Percentiles rank a stretch among this genome's conserved stretches.
Conservation (phyloP, 345 rosid genomes). For the Draba incana region DNA sequence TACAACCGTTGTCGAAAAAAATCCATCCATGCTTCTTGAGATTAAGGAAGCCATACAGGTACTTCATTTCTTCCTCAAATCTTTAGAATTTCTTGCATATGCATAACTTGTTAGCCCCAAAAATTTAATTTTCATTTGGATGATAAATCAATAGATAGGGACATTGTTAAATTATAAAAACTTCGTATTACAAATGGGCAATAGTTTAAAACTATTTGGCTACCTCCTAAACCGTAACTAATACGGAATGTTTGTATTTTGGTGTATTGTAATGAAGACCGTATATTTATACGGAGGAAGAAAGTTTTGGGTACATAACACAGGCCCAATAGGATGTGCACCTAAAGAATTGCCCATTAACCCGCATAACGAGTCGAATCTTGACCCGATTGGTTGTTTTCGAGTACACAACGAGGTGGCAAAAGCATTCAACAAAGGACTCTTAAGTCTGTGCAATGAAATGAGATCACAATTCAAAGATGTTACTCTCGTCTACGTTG, state of each 20-base stretch:
- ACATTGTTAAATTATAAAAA: not conserved
- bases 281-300: slow-evolving; percentile 58
- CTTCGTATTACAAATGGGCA: not conserved
- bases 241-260: slow-evolving; percentile 1
- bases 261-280: slow-evolving; percentile 34
- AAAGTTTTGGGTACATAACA: slow-evolving; percentile 71
- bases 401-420: slow-evolving; percentile 58
- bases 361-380: slow-evolving; percentile 42
- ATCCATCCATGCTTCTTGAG: slow-evolving; percentile 56
- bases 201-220: not conserved
- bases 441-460: slow-evolving; percentile 47
- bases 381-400: slow-evolving; percentile 65
- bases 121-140: not conserved
- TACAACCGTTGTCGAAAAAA: slow-evolving; percentile 46
- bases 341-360: slow-evolving; percentile 53
- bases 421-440: slow-evolving; percentile 50
- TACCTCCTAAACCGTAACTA: not conserved
- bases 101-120: not conserved
- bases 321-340: slow-evolving; percentile 74
- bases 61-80: not conserved
- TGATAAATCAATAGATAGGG: not conserved
- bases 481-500: slow-evolving; percentile 57
- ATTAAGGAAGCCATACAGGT: slow-evolving; percentile 58
- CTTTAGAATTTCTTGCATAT: not conserved
- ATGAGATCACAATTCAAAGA: slow-evolving; percentile 49